Evolutionary conservation across 2,329 filamentous ascomycete genomes (phyloP), one percentile per base, ranked within the genome.

Genomic region (Aspergillus latus): DNA sequence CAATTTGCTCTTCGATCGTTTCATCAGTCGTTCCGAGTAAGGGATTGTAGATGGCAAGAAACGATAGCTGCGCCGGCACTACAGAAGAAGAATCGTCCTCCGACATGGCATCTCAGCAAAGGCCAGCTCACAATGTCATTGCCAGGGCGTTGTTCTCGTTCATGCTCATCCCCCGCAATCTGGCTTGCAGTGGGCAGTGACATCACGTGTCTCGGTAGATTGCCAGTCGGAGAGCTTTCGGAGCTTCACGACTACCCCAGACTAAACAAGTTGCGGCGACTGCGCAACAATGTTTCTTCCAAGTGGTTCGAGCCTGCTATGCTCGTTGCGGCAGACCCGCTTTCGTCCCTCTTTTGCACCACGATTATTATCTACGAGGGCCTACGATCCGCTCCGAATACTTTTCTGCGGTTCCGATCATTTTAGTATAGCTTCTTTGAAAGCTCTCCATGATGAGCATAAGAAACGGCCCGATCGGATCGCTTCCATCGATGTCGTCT

Each of bases 21-120:
- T 91, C 88, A 70, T 92, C 88, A 72, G 82, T 84, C 36, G 71
- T 81, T 66, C 89, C 88, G 44, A 95, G 82, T 5, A 88, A 85
- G 34, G 95, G 94, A 72, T 96, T 97, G 81, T 96, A 99, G 72
- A 99, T 95, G 71, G 93, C 87, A 45, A 99, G 83, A 73, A 94
- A 97, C 66, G 90, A 89, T 30, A 97, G 84, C 69, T 90, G 90
- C 36, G 93, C 93, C 43, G 94, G 92, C 34, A 87, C 78, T 61
- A 89, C 73, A 52, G 69, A 72, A 39, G 66, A 62, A 60, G 59
- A 53, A 32, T 71, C 72, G 63, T 62, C 70, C 63, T 69, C 69
- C 66, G 71, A 65, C 75, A 77, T 77, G 54, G 67, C 72, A 72
- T 72, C 58, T 59, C 61, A 48, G 56, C 49, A 54, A 59, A 53